Base-by-base conservation (phyloP, 2,329 filamentous ascomycete genomes). In the Fusarium paranaense region DNA sequence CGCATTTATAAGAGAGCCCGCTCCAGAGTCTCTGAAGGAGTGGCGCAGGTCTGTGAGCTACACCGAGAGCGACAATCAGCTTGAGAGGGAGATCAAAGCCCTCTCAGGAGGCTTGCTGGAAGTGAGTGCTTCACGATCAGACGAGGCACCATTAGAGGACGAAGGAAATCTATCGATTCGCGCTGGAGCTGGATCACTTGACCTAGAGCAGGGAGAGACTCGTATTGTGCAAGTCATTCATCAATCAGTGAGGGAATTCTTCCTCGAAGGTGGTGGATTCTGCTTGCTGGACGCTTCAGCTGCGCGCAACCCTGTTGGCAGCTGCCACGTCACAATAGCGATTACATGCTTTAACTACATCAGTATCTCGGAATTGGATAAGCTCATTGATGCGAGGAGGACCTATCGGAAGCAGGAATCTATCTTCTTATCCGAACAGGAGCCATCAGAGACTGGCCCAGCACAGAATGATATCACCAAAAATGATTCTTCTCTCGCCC, bases 311-410 rank as follows among this genome's bases (percentile, higher is more conserved):
- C n/a, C 33, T 2, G 25, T 73, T 1, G 11, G 9, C 3, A 14
- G 35, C 0, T 69, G 68, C 2, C 72, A 76, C 33, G 6, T 59
- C 2, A 57, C 59, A 0, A 73, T 73, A 5, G 52, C 54, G 1
- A 5, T 20, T 4, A 75, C 72, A 1, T 75, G 66, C 3, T 16
- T 76, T 2, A 45, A 66, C 5, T 76, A 75, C 22, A 3, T 76
- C 1, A 2, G 30, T 1, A 70, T 76, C 2, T 20, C 52, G 0
- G 74, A 76, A 14, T 11, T 76, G 1, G 62, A 74, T 32, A 62
- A 27, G 1, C 64, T 64, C 0, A 16, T 73, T 16, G 11, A 32
- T 7, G 62, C 70, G 20, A 62, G 69, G 16, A 40, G 16, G 22
- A n/a, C 1, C 18, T 0, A 5, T 11, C 2, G 57, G 30, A 5